These are phyloP conservation scores for Microglena sp. DNA, from an alignment of 139 green algal species.

Conservation along the genomic window DNA sequence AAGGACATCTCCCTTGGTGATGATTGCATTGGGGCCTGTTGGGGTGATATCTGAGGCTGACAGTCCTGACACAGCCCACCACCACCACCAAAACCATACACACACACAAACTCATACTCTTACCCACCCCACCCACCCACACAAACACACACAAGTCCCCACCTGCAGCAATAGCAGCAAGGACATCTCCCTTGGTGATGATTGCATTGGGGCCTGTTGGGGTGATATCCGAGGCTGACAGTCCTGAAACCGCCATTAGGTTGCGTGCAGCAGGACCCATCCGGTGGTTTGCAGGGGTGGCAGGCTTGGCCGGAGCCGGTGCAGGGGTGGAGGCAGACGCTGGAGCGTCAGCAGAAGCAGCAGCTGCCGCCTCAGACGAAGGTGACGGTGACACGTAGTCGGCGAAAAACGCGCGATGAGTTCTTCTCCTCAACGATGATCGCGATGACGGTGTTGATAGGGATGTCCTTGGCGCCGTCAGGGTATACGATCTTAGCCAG, in stretches of 20 bases:
- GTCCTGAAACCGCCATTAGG: constrained; percentile 38
- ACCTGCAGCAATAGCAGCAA: constrained; percentile 56
- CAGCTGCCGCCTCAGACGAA: constrained; percentile 1
- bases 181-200: constrained; percentile 83
- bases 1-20: constrained; percentile 87
- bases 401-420: too few relatives aligned
- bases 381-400: too few relatives aligned
- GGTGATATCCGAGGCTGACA: constrained; percentile 17
- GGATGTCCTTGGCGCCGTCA: constrained; percentile 60
- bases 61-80: too few relatives aligned
- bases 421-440: constrained; percentile 79
- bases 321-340: not conserved
- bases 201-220: constrained; percentile 67
- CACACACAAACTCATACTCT: too few relatives aligned
- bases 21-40: constrained; percentile 64
- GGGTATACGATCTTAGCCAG: constrained; percentile 63
- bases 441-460: constrained; percentile 61
- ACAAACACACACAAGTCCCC: too few relatives aligned
- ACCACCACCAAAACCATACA: too few relatives aligned
- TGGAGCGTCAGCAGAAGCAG: constrained; percentile 4
- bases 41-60: too few relatives aligned
- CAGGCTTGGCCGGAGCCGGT: constrained; percentile 1
- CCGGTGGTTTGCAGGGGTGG: constrained; percentile 17
- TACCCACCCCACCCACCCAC: too few relatives aligned
- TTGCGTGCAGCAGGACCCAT: constrained; percentile 59